Evolutionary conservation across 805 yeast genomes (phyloP), one percentile per base, ranked within the genome.

Genomic region (Huiozyma naganishii): DNA sequence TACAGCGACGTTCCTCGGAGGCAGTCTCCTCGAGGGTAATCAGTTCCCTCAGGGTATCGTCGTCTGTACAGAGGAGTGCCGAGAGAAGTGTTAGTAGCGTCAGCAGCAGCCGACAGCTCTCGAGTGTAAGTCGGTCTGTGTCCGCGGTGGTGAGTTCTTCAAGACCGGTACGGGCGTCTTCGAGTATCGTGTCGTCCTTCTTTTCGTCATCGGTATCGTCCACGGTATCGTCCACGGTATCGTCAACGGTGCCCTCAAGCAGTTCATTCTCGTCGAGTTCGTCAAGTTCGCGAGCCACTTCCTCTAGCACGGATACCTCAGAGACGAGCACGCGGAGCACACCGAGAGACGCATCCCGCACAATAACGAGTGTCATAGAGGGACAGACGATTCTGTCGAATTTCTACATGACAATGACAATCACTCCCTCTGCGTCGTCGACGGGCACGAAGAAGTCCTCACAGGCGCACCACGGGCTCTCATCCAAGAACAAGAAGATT

Each of bases 401-500:
- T 41, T 54, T 53, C 5, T 51, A 49, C 32, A 46, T 64, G 4
- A 60, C 67, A 0, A 47, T 63, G 5, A 60, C 69, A 0, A 41
- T 50, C 3, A 50, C 59, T 8, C 49, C 61, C 4, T 51, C 57
- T 11, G 49, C 62, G 3, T 39, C 59, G 5, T 45, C 53, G 2
- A 48, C 56, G 11, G 56, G 64, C 0, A 49, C 50, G 6, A 36
- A 58, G 3, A 55, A 54, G n/a, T 53, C 54, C 10, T 35, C 40
- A 12, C 13, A 40, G 33, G n/a, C 38, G 28, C 41, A 49, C 33
- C 37, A 48, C 1, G 79, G 80, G 0, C 59, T 77, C 5, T 67
- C 79, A 0, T 52, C 65, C 9, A 68, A 71, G 39, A 61, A 71
- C 46, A 69, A 72, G 44, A 71, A 70, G 46, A 69, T 80, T 37